Percentiles rank a stretch among this genome's conserved stretches.
These are phyloP conservation scores for Entrophospora sp. DNA, from an alignment of 192 early-diverging fungal genomes.

Conservation along the genomic window DNA sequence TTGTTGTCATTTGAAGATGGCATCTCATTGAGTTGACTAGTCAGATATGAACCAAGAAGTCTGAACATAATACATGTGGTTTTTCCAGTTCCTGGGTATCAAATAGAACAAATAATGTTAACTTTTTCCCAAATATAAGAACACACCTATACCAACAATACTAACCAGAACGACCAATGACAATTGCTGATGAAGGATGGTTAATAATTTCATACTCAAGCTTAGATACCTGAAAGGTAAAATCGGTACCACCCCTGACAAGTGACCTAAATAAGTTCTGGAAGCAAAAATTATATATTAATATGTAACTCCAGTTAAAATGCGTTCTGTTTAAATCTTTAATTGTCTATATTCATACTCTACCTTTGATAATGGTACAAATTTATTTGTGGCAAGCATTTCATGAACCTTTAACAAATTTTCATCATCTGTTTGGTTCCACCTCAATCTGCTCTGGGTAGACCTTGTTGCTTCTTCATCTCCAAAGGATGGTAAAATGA, in stretches of 20 bases:
- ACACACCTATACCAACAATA: neutral
- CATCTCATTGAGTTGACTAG: neutral
- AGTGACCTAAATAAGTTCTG: slow-evolving; percentile 1
- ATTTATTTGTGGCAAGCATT: no score
- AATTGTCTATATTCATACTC: no score
- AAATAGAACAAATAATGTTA: neutral
- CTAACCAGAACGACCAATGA: neutral
- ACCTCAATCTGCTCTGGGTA: neutral
- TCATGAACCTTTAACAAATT: no score
- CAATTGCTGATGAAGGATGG: no score
- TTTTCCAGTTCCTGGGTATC: no score
- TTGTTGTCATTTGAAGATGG: neutral
- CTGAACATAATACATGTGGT: neutral
- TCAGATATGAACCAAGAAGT: neutral
- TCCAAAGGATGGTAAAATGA: neutral
- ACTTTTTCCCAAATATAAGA: neutral
- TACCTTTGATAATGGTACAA: no score
- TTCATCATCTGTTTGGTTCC: neutral
- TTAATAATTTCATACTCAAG: no score
- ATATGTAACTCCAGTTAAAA: neutral
- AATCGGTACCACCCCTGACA: neutral
- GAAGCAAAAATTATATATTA: no score
- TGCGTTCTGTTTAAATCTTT: neutral
- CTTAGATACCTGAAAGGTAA: no score
- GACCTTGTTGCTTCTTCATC: neutral